Evolutionary conservation across 163 green algal genomes (phyloP).

Genomic region (Chlorella variabilis): DNA sequence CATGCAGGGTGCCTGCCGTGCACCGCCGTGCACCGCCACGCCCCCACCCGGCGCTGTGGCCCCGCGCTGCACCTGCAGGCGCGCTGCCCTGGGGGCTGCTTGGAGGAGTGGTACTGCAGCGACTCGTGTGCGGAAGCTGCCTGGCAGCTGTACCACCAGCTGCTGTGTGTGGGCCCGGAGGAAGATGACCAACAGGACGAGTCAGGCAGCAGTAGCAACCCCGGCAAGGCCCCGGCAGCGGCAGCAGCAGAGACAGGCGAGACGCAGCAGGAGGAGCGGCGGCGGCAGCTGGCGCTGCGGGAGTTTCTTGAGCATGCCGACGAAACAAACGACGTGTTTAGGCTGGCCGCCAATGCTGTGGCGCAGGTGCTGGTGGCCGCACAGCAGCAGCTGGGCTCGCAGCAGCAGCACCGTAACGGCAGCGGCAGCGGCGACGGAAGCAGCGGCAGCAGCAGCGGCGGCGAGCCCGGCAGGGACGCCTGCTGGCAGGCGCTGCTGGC

Average conservation of each 20-base stretch:
- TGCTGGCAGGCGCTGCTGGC: slow-evolving; percentile 57
- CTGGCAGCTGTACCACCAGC: slow-evolving; percentile 68
- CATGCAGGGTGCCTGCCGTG: too few species aligned
- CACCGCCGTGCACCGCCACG: too few species aligned
- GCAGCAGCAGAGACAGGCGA: background rate
- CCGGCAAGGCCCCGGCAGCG: slow-evolving; percentile 1
- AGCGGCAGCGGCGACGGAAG: background rate
- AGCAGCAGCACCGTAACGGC: background rate
- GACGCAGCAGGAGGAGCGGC: slow-evolving; percentile 1
- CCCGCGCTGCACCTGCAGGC: background rate
- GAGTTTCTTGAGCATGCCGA: slow-evolving; percentile 75
- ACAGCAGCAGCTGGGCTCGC: slow-evolving; percentile 8
- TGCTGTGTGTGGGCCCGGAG: slow-evolving; percentile 60
- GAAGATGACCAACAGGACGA: background rate
- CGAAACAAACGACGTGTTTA: slow-evolving; percentile 90
- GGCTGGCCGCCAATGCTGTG: slow-evolving; percentile 74
- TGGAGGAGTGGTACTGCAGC: slow-evolving; percentile 71
- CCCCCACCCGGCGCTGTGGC: too few species aligned
- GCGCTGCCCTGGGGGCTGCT: slow-evolving; percentile 52
- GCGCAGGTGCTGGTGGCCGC: slow-evolving; percentile 49
- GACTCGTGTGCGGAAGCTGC: slow-evolving; percentile 59
- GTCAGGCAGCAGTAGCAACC: background rate
- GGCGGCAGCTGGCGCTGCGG: slow-evolving; percentile 35
- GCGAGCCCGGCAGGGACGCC: background rate
- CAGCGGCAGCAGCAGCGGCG: background rate